Evolutionary conservation across 2,329 filamentous ascomycete genomes (phyloP).

Genomic region (Corynespora cassiicola): DNA sequence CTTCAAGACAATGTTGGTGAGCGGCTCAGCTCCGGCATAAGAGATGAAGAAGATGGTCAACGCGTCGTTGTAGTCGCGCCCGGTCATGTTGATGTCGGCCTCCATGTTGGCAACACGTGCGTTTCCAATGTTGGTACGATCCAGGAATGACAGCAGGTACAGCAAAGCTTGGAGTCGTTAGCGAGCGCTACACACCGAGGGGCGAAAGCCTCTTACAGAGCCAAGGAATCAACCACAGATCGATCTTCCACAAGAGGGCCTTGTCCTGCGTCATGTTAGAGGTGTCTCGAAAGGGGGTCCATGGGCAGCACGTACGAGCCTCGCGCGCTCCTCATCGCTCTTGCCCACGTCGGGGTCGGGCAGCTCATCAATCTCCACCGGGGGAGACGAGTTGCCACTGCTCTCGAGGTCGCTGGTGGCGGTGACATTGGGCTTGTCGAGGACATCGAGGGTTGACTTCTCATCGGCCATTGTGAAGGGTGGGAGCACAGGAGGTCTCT

Average conservation of each 20-base stretch:
- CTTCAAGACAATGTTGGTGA: conserved; percentile 69
- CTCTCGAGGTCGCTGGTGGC: conserved; percentile 32
- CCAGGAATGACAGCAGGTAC: conserved; percentile 50
- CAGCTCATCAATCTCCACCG: conserved; percentile 39
- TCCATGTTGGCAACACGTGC: conserved; percentile 45
- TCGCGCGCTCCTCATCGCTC: conserved; percentile 40
- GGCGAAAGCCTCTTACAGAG: too few species aligned
- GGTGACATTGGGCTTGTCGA: conserved; percentile 30
- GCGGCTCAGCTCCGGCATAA: conserved; percentile 56
- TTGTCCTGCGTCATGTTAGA: conserved; percentile 37
- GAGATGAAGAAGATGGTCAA: conserved; percentile 70
- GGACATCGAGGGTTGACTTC: conserved; percentile 21
- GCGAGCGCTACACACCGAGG: too few species aligned
- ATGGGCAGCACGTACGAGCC: conserved; percentile 30
- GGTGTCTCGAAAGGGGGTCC: neutral
- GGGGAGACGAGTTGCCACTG: conserved; percentile 29
- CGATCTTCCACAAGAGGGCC: conserved; percentile 50
- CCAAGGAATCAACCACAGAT: conserved; percentile 49
- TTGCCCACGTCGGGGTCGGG: conserved; percentile 44
- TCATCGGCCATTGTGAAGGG: conserved; percentile 38
- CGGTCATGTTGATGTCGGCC: conserved; percentile 40
- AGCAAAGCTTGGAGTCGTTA: too few species aligned
- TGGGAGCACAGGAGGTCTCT: conserved; percentile 17
- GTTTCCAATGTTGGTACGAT: conserved; percentile 54
- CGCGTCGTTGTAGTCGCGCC: conserved; percentile 69